Base-by-base conservation (phyloP, 1,139 yeast species). In the Protomyces inouyei region DNA sequence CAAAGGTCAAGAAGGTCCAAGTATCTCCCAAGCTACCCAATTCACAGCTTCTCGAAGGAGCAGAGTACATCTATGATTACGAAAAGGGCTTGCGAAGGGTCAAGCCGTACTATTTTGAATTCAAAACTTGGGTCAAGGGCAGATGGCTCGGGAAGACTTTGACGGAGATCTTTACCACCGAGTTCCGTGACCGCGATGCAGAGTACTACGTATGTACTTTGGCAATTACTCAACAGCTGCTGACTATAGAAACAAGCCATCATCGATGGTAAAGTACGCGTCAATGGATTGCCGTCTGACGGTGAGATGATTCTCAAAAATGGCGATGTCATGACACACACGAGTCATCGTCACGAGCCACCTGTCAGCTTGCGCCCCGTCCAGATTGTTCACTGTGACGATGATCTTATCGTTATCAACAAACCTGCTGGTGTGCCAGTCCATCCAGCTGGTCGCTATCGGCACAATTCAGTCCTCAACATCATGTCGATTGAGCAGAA, bases 401-500 rank as follows among this genome's bases (percentile, higher is more conserved):
- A 88, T 18, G 83, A 88, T 61, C 76, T 91, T 40, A 80, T 93
- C 6, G 97, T 88, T 0, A 87, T 95, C 36, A 96, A 93, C 74
- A 93, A 93, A 70, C 98, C 99, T 0, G 83, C 95, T 2, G 97
- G 98, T 0, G 83, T 93, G 3, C 98, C 99, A 0, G 97, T 87
- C 0, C 98, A 93, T 74, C 98, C 99, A 0, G 88, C 98, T 0
- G 99, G 98, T 0, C 78, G 98, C 66, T 93, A 86, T 76, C 79
- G 96, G 67, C 90, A 83, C 76, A 93, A 93, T 73, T 85, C 97
- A 0, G 83, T 92, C 16, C 89, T 95, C n/a, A 88, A 87, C 73
- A 84, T 90, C 21, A 76, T 92, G 68, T 85, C 87, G 72, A 84
- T 83, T 65, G 92, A 90, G 67, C 73, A 65, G 46, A 38, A 36